phyloP scores from a whole-genome alignment of 2,329 filamentous ascomycete species.

The Neophaeococcomyces aloes region DNA sequence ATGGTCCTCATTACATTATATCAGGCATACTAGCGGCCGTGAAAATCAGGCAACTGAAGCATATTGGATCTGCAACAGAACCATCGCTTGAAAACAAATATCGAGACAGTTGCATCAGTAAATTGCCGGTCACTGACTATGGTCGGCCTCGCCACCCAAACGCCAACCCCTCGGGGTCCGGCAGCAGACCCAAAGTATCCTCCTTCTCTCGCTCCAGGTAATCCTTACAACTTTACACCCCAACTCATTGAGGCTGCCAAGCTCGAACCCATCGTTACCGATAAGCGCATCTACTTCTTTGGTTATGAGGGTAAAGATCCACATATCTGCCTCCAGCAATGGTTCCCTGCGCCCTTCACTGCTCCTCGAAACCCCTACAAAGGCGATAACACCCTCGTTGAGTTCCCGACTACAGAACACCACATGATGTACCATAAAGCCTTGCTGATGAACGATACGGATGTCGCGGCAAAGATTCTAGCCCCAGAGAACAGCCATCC shows the following conservation, averaged over 20 bases:
- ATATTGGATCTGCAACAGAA: too few relatives aligned
- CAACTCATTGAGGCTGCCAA: neutral
- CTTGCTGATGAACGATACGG: constrained; percentile 24
- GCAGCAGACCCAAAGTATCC: neutral
- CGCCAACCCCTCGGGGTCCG: neutral
- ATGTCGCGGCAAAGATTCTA: constrained; percentile 23
- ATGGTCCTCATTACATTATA: too few relatives aligned
- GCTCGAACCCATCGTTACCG: neutral
- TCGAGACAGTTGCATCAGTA: too few relatives aligned
- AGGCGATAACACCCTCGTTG: neutral
- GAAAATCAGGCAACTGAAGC: too few relatives aligned
- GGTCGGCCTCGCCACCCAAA: too few relatives aligned
- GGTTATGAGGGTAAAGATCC: constrained; percentile 6
- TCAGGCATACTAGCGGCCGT: too few relatives aligned
- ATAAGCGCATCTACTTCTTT: constrained; percentile 5
- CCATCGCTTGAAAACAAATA: too few relatives aligned
- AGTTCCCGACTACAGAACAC: constrained; percentile 8
- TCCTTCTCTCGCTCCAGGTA: neutral
- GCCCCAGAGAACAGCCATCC: constrained; percentile 17
- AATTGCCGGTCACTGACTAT: too few relatives aligned
- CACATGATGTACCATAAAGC: constrained; percentile 31
- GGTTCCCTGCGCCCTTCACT: constrained; percentile 6
- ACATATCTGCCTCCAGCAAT: constrained; percentile 6
- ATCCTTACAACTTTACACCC: neutral
- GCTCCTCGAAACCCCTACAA: neutral